These are phyloP conservation scores for Lodderomyces parapsilosis DNA, from an alignment of 1,139 yeast genomes.

Conservation along the genomic window DNA sequence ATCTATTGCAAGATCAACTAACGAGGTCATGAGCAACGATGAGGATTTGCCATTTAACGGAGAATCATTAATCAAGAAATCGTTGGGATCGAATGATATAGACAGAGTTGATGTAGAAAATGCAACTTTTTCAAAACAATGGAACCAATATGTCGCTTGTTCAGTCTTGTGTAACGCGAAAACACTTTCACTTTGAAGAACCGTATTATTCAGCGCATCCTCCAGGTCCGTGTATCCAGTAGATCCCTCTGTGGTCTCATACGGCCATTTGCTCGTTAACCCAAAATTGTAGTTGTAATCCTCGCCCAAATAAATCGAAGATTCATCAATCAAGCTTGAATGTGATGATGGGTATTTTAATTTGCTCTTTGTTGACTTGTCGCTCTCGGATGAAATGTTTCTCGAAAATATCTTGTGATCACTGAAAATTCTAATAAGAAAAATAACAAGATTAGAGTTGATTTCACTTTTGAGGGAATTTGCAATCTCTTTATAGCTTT, in stretches of 20 bases:
- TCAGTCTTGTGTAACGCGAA: background rate
- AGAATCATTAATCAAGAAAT: slow-evolving; percentile 25
- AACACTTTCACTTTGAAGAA: background rate
- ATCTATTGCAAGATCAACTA: slow-evolving; percentile 76
- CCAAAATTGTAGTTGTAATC: slow-evolving; percentile 41
- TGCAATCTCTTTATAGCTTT: slow-evolving; percentile 32
- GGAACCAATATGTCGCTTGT: slow-evolving; percentile 27
- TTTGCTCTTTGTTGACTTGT: slow-evolving; percentile 26
- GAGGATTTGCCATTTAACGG: slow-evolving; percentile 26
- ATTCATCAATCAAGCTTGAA: slow-evolving; percentile 24
- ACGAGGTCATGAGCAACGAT: slow-evolving; percentile 45
- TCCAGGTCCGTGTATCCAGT: background rate
- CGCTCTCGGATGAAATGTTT: slow-evolving; percentile 17
- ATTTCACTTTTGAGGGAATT: slow-evolving; percentile 34
- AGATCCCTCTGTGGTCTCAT: background rate
- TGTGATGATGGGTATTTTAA: slow-evolving; percentile 19
- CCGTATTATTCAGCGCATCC: background rate
- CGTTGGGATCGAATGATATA: slow-evolving; percentile 36
- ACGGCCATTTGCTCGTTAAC: slow-evolving; percentile 32
- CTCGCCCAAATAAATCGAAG: slow-evolving; percentile 26
- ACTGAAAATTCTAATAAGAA: slow-evolving; percentile 38
- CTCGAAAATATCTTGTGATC: slow-evolving; percentile 37
- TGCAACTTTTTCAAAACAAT: slow-evolving; percentile 27
- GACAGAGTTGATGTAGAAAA: slow-evolving; percentile 27
- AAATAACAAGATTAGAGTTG: slow-evolving; percentile 42